Conservation (phyloP, 306 rosid genomes). For the Lagenaria siceraria region DNA sequence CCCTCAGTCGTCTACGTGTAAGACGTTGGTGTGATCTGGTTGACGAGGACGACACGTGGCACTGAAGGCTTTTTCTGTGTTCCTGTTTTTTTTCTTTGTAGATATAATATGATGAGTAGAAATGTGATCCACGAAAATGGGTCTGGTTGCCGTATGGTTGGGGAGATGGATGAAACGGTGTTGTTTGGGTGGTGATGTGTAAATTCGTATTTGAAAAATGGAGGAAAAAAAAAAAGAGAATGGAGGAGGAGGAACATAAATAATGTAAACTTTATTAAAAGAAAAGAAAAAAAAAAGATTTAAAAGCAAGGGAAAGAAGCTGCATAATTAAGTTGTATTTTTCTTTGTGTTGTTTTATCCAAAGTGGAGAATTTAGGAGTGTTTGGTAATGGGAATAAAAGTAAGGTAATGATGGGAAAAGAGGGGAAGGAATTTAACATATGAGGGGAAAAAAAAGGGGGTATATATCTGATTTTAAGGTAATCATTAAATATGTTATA, state of each 20-base stretch:
- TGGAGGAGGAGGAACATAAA: neutral
- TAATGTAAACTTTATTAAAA: neutral
- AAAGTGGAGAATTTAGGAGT: neutral
- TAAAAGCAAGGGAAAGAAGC: neutral
- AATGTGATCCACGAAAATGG: constrained; percentile 14
- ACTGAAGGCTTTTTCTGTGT: neutral
- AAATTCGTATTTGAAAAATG: constrained; percentile 18
- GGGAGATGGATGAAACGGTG: constrained; percentile 19
- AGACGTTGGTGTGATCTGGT: constrained; percentile 40
- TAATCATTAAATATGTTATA: neutral
- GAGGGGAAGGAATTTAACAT: neutral
- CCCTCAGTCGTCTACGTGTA: constrained; percentile 55
- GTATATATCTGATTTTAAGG: neutral
- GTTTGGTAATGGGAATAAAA: constrained; percentile 8
- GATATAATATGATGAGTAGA: constrained; percentile 1
- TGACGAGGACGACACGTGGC: neutral
- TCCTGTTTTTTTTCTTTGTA: neutral
- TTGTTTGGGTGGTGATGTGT: constrained; percentile 46
- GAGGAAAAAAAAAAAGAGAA: neutral
- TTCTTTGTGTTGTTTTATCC: neutral
- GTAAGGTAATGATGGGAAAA: neutral
- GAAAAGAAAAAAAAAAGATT: neutral
- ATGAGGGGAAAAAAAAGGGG: neutral
- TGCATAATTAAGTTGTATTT: neutral
- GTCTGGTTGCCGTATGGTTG: neutral